Conservation (phyloP, 1,284 basidiomycete species). For the Melampsora americana region DNA sequence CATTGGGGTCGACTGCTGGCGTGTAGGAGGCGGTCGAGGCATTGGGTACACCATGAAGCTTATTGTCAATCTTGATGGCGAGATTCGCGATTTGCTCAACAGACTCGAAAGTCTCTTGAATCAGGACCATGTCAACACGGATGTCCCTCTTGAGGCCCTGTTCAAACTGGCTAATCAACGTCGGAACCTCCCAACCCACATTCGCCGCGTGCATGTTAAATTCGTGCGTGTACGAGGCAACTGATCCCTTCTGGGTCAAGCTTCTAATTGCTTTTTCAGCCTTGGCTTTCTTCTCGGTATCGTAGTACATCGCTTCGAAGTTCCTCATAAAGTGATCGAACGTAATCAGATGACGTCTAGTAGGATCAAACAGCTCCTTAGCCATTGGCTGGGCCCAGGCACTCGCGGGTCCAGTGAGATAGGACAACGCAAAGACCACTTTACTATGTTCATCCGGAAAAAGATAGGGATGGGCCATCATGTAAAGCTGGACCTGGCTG, state of each 20-base stretch:
- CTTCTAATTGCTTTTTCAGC: no score
- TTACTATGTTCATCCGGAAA: not conserved
- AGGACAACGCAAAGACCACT: not conserved
- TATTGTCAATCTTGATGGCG: no score
- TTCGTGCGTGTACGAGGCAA: slow-evolving; percentile 7
- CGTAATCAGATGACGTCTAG: not conserved
- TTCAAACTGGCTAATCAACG: not conserved
- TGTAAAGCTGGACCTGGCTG: no score
- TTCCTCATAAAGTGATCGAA: not conserved
- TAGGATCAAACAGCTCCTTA: not conserved
- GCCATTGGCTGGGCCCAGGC: not conserved
- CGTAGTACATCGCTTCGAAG: no score
- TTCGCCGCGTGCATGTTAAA: slow-evolving; percentile 7
- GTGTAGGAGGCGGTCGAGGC: not conserved
- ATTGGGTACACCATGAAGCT: not conserved
- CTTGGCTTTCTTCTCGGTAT: no score
- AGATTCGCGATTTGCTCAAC: no score
- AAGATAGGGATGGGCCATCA: no score
- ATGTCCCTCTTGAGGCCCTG: no score
- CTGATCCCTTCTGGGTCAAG: slow-evolving; percentile 5
- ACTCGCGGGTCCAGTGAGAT: not conserved
- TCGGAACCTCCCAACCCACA: slow-evolving; percentile 4
- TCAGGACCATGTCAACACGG: no score
- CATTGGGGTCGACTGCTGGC: not conserved
- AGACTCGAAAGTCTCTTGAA: no score